Percentiles rank a stretch among this genome's conserved stretches.
These are phyloP conservation scores for Aristolochia californica DNA, from an alignment of 164 flowering plant species.

Conservation along the genomic window DNA sequence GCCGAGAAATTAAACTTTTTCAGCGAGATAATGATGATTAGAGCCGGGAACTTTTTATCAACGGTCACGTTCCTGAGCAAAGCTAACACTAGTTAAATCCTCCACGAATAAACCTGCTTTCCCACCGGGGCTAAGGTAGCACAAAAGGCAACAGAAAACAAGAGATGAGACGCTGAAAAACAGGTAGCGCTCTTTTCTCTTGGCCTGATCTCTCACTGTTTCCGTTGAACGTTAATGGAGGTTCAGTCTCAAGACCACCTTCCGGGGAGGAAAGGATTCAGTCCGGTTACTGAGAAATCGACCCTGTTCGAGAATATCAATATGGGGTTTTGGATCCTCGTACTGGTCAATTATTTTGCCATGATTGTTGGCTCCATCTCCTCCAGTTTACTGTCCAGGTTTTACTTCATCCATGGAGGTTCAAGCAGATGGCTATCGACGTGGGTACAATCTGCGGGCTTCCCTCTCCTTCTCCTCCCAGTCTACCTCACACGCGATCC, in stretches of 20 bases:
- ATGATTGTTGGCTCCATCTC: slow-evolving; percentile 53
- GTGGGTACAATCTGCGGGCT: slow-evolving; percentile 68
- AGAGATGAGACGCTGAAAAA: no score
- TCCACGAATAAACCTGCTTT: background rate
- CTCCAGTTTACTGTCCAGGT: slow-evolving; percentile 45
- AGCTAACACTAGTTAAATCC: background rate
- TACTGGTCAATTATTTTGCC: slow-evolving; percentile 27
- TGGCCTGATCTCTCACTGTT: no score
- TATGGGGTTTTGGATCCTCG: slow-evolving; percentile 24
- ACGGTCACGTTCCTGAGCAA: no score
- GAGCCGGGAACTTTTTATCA: no score
- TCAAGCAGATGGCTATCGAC: slow-evolving; percentile 70
- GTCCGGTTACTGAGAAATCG: no score
- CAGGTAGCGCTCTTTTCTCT: no score
- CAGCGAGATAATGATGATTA: no score
- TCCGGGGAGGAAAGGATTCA: no score
- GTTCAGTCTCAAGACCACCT: no score
- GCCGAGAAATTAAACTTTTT: no score
- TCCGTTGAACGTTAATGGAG: no score
- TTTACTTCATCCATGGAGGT: slow-evolving; percentile 72
- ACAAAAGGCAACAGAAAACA: no score
- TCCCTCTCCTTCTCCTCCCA: slow-evolving; percentile 50
- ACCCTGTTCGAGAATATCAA: background rate
- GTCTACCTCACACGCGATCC: slow-evolving; percentile 25
- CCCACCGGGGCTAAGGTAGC: background rate